phyloP scores from a whole-genome alignment of 202 grass and related monocot species.

The Alloteropsis angusta region DNA sequence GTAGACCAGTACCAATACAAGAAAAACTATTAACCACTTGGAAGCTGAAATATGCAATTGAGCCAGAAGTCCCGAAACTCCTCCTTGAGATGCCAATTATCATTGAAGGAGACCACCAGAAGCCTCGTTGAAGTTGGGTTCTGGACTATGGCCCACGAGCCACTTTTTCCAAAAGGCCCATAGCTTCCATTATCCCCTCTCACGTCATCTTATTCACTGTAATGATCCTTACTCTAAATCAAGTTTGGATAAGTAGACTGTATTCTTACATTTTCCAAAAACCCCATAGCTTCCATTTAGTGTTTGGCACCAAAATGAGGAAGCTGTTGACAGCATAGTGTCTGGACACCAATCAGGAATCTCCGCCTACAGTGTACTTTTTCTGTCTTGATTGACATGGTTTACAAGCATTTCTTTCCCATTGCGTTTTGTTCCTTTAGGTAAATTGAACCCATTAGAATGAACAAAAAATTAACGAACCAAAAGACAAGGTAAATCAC shows the following conservation, averaged over 20 bases:
- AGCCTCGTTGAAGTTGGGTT: neutral
- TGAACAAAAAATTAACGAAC: neutral
- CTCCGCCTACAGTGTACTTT: neutral
- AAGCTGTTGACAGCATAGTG: no score
- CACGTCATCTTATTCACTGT: constrained; percentile 6
- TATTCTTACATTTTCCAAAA: no score
- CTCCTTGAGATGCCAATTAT: neutral
- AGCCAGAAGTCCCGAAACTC: neutral
- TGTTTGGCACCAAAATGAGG: no score
- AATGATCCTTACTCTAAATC: neutral
- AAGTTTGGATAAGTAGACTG: no score
- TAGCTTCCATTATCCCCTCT: neutral
- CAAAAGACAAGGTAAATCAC: neutral
- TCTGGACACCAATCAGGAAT: neutral
- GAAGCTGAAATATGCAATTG: neutral
- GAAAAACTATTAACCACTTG: neutral
- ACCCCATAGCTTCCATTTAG: no score
- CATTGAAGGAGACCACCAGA: neutral
- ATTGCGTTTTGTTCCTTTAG: neutral
- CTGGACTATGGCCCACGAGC: neutral
- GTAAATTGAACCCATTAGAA: neutral
- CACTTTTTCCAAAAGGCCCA: neutral
- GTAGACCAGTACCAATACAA: neutral
- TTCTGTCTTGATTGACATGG: neutral
- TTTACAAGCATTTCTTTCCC: neutral